Percentiles rank a stretch among this genome's conserved stretches.
Evolutionary conservation across 2,329 filamentous ascomycete species (phyloP).

Genomic region (Cytospora schulzeri): DNA sequence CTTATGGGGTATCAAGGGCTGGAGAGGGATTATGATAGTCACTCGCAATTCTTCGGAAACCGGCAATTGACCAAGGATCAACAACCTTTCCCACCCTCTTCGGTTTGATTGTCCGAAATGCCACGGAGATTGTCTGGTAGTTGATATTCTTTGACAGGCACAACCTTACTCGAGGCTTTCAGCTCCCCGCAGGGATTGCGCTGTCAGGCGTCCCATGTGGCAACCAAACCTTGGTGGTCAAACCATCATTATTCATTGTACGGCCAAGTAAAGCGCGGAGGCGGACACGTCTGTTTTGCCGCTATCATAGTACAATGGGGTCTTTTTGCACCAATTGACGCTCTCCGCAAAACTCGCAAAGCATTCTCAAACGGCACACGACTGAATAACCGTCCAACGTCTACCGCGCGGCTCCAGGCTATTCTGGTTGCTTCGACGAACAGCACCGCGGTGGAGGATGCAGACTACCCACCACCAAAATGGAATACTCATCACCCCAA

Average conservation of each 20-base stretch:
- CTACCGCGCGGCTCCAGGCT: conserved; percentile 19
- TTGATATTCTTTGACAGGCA: not conserved
- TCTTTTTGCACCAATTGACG: not conserved
- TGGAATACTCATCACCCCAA: not conserved
- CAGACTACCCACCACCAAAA: conserved; percentile 1
- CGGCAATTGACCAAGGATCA: not conserved
- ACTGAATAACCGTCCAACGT: not conserved
- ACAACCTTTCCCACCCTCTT: not conserved
- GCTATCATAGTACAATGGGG: not conserved
- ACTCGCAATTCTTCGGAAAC: not conserved
- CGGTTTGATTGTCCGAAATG: not conserved
- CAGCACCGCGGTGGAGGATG: conserved; percentile 11
- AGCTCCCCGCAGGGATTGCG: not conserved
- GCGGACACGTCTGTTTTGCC: not conserved
- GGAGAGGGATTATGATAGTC: conserved; percentile 2
- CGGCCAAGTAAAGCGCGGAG: not conserved
- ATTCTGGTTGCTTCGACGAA: conserved; percentile 9
- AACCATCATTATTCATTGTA: not conserved
- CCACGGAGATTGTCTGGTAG: not conserved
- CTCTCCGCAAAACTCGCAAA: not conserved
- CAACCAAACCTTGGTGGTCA: not conserved
- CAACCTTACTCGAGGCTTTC: not conserved
- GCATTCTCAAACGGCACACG: not conserved
- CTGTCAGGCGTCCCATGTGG: not conserved
- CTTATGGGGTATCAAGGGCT: not conserved